Evolutionary conservation across 2,329 filamentous ascomycete species (phyloP), one percentile per base, ranked within the genome.

Genomic region (Dryadomyces quercus-mongolicae): DNA sequence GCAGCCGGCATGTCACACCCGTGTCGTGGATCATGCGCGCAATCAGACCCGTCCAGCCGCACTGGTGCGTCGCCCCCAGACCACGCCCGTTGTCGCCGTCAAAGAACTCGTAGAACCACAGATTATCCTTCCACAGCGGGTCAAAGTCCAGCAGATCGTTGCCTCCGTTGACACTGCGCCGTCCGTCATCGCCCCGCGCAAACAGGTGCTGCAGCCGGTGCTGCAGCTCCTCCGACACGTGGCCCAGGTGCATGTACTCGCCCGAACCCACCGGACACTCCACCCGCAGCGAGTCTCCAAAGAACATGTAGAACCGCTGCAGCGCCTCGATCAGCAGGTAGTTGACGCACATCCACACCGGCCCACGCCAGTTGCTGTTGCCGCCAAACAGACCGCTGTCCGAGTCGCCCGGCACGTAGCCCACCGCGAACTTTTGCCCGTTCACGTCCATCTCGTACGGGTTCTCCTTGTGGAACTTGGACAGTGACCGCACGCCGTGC

Each of bases 71-170:
- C 42, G 92, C 89, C 55, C 92, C 92, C 1, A 97, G 78, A 16
- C 93, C 92, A 60, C 90, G 85, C 15, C 92, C 92, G 51, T 77
- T 84, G 66, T 97, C 91, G 43, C 90, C 92, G 65, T 97, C 92
- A 66, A 97, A 97, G 75, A 94, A 97, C 68, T 97, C 92, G 66
- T 95, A 86, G 76, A 95, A 97, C 88, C 89, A 96, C 62, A 97
- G 75, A 64, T 91, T 82, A 63, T 94, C 91, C 68, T 86, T 92
- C 92, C 92, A 97, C 68, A 95, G 76, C 22, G 88, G 84, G 65
- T 97, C 90, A 64, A 87, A 95, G 70, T 97, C 90, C 36, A 96
- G 82, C 60, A 85, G 78, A 62, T 96, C 85, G 61, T 86, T 89
- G 18, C 88, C 85, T 54, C 80, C 84, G 63, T 97, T 94, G 74